Evolutionary conservation across 495 filamentous ascomycete species (phyloP), one percentile per base, ranked within the genome.

Genomic region (Penicillium goetzii): DNA sequence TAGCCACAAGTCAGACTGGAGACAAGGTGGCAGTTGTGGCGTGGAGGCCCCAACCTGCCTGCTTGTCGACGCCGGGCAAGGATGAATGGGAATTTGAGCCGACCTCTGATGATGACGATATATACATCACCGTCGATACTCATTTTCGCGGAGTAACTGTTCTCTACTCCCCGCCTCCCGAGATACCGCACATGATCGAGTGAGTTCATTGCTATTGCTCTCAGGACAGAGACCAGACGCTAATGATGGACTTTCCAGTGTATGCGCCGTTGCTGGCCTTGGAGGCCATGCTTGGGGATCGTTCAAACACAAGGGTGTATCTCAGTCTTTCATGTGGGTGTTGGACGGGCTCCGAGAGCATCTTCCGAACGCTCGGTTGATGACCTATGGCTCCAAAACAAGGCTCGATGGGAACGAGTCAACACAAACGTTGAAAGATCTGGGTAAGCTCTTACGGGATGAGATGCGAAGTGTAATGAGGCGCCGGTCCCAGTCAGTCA

Each of bases 311-410:
- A 57, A 57, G 26, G 36, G 55, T 43, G 25, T 4, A 34, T 40
- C 55, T 28, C 55, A 57, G 25, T 57, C 55, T 15, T 57, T 57
- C 55, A 57, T 57, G 55, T 57, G 55, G 55, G 38, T 57, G 11
- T 17, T 57, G 36, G 55, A 57, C 36, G 55, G 36, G 8, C 55
- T 57, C n/a, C 36, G 36, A 32, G 55, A 57, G 15, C 21, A 43
- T 4, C n/a, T 57, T 30, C 55, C 55, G 12, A 57, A 34, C 4
- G 55, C 55, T 11, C 55, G 55, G 17, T 32, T 57, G 23, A 57
- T 57, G 55, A 57, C 55, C 14, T 57, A 57, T 12, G 55, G 55
- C 4, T 57, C 55, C 12, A 57, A 57, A 23, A 57, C 55, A 40
- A 57, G 26, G 25, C 38, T 57, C 2, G 55, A 57, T 43, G 55